These are phyloP conservation scores for Aphanomyces euteiches DNA, from an alignment of 352 stramenopile genomes.

Conservation along the genomic window DNA sequence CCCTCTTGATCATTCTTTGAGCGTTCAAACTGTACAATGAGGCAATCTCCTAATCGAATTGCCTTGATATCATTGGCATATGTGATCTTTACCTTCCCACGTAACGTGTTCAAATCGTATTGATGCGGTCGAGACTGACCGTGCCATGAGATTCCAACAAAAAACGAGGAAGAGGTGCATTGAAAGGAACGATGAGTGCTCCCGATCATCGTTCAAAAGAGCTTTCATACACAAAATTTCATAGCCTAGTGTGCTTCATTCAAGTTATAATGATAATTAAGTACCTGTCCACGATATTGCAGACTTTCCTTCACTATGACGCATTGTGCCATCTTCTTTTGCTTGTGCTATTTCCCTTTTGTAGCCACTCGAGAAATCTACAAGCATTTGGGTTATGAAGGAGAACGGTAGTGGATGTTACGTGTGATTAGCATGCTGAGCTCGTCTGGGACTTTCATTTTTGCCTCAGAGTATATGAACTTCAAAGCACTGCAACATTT, in stretches of 20 bases:
- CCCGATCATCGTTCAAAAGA: no score
- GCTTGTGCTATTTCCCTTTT: slow-evolving; percentile 2
- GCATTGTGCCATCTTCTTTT: background rate
- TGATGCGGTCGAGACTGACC: slow-evolving; percentile 3
- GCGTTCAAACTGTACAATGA: background rate
- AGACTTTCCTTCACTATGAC: background rate
- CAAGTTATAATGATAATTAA: background rate
- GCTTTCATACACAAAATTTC: no score
- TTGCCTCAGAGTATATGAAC: background rate
- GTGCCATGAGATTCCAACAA: background rate
- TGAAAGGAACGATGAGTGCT: background rate
- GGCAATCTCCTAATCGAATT: background rate
- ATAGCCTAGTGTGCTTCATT: background rate
- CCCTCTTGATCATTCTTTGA: slow-evolving; percentile 6
- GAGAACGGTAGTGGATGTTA: background rate
- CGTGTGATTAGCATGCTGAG: background rate
- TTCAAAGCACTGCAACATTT: background rate
- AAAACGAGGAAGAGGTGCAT: background rate
- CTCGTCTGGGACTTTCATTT: background rate
- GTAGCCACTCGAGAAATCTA: slow-evolving; percentile 1
- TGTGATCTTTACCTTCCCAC: background rate
- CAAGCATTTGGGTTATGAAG: background rate
- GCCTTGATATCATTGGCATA: background rate
- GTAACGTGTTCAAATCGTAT: background rate
- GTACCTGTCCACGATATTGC: background rate